Conservation (phyloP, 164 flowering plant genomes). For the Stephania japonica region DNA sequence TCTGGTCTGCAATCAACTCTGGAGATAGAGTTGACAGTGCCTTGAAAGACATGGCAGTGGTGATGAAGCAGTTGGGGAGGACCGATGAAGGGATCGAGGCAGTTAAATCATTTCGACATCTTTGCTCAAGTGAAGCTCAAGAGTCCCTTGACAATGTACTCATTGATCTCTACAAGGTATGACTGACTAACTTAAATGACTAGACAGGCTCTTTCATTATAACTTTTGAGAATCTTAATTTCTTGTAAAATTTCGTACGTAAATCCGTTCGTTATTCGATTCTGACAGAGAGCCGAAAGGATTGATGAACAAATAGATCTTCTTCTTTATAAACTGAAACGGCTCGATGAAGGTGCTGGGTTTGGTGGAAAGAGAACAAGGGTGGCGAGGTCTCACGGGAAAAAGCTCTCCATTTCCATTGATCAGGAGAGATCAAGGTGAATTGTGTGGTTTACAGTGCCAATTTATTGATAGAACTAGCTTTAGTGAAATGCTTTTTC, state of each 20-base stretch:
- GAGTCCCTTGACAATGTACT: conserved; percentile 74
- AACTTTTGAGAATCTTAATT: not conserved
- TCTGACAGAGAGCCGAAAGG: conserved; percentile 61
- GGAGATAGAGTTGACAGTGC: conserved; percentile 53
- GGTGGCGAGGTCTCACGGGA: conserved; percentile 69
- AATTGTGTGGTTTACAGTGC: not conserved
- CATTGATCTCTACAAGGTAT: conserved; percentile 82
- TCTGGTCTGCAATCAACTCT: conserved; percentile 77
- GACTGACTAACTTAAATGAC: too few relatives aligned
- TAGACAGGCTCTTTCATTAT: not conserved
- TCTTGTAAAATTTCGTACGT: not conserved
- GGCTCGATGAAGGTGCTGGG: conserved; percentile 51
- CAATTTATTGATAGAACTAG: not conserved
- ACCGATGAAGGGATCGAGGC: conserved; percentile 42
- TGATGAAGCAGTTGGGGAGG: conserved; percentile 64
- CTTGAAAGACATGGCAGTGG: conserved; percentile 2
- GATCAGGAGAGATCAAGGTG: conserved; percentile 78
- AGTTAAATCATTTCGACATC: conserved; percentile 5
- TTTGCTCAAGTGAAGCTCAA: conserved; percentile 2
- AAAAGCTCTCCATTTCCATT: conserved; percentile 53
- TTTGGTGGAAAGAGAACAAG: conserved; percentile 60
- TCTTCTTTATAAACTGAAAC: conserved; percentile 53
- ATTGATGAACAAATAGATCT: conserved; percentile 68
- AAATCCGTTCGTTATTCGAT: not conserved
- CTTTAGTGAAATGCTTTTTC: not conserved